These are phyloP conservation scores for Sordariomycetes sp. DNA, from an alignment of 2,329 filamentous ascomycete species.

Conservation along the genomic window DNA sequence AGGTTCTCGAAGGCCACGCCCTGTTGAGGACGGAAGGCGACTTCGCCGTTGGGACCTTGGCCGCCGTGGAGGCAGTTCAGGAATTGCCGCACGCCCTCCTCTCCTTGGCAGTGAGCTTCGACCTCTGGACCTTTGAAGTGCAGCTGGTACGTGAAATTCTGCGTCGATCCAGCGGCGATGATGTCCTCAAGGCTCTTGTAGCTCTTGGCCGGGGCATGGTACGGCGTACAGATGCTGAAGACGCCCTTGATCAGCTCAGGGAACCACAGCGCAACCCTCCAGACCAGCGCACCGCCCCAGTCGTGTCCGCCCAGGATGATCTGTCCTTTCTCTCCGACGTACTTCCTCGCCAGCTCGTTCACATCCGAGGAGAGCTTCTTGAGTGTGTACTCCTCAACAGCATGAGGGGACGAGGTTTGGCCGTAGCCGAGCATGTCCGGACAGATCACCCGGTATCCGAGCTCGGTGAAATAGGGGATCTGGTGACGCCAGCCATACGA, in stretches of 20 bases:
- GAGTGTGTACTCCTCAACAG: constrained; percentile 54
- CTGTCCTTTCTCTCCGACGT: constrained; percentile 31
- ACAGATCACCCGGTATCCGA: constrained; percentile 70
- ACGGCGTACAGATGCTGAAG: constrained; percentile 77
- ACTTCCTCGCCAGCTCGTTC: constrained; percentile 56
- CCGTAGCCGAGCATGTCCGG: constrained; percentile 86
- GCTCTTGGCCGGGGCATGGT: constrained; percentile 39
- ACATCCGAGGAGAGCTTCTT: constrained; percentile 71
- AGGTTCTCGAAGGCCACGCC: constrained; percentile 59
- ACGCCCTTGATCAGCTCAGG: constrained; percentile 64
- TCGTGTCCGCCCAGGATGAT: constrained; percentile 89
- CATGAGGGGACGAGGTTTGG: constrained; percentile 59
- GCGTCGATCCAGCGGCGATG: constrained; percentile 41
- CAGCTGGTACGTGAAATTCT: constrained; percentile 76
- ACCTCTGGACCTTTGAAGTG: constrained; percentile 65
- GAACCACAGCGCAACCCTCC: constrained; percentile 65
- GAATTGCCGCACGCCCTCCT: constrained; percentile 58
- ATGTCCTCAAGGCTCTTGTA: constrained; percentile 52
- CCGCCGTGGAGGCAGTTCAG: constrained; percentile 66
- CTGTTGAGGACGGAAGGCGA: constrained; percentile 45
- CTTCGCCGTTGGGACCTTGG: constrained; percentile 41
- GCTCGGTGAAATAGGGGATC: constrained; percentile 63
- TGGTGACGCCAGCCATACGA: constrained; percentile 84
- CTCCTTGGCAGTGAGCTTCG: constrained; percentile 46
- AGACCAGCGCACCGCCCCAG: constrained; percentile 77